Conservation (phyloP, 441 rosid genomes). For the Gossypium trilobum region DNA sequence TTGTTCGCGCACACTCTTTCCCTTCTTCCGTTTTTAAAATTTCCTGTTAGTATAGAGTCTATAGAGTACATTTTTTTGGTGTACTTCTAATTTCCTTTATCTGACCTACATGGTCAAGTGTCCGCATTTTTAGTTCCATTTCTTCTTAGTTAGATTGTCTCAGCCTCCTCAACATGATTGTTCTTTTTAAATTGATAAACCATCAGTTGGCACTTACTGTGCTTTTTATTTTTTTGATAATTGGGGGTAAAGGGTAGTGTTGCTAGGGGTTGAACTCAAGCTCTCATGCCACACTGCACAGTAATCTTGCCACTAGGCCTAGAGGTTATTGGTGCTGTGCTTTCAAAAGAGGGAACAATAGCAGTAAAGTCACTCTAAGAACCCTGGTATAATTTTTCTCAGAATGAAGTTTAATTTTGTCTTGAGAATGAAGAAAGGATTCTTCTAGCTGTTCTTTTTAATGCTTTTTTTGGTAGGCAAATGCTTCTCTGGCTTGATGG, state of each 20-base stretch:
- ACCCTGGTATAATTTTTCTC: background rate
- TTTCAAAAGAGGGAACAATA: background rate
- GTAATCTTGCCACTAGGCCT: too few relatives aligned
- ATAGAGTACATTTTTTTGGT: background rate
- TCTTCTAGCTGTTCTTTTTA: background rate
- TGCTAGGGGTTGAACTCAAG: too few relatives aligned
- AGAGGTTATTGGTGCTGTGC: background rate
- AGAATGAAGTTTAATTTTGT: constrained; percentile 1
- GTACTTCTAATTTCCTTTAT: background rate
- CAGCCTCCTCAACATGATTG: background rate
- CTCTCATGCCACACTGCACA: too few relatives aligned
- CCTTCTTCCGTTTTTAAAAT: background rate
- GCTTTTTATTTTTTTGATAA: background rate
- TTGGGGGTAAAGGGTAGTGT: too few relatives aligned
- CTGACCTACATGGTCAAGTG: background rate
- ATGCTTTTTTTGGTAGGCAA: background rate
- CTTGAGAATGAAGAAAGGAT: background rate
- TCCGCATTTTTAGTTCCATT: background rate
- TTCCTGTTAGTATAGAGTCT: background rate
- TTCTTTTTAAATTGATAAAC: background rate
- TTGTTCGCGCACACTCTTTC: background rate
- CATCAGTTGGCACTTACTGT: background rate
- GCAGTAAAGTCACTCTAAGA: constrained; percentile 1
- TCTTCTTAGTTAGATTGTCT: background rate
- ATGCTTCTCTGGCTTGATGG: background rate